phyloP scores from a whole-genome alignment of 179 eudicot species.

The Carnegiea gigantea region DNA sequence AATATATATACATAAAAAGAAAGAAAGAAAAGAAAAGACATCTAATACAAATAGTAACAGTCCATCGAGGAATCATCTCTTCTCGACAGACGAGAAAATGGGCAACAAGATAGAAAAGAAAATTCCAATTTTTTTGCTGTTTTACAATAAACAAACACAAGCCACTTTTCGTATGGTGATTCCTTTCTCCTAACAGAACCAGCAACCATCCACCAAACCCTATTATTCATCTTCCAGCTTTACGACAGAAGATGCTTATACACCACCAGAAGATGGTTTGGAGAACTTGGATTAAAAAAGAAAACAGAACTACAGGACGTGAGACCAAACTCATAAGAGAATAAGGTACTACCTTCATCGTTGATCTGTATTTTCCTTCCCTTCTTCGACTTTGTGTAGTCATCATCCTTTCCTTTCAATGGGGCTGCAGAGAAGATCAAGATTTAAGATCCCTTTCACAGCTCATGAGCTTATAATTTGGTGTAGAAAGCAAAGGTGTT shows the following conservation, averaged over 20 bases:
- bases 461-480: no score
- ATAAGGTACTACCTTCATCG: constrained; percentile 38
- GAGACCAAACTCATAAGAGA: neutral
- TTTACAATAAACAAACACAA: neutral
- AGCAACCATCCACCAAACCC: neutral
- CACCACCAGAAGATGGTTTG: neutral
- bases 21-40: neutral
- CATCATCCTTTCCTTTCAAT: constrained; percentile 52
- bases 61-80: neutral
- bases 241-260: neutral
- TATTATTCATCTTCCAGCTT: neutral
- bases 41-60: neutral
- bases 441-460: neutral
- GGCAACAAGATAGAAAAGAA: neutral
- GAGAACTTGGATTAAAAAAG: neutral
- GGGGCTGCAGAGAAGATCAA: constrained; percentile 23
- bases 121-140: neutral
- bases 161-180: neutral
- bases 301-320: neutral
- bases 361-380: constrained; percentile 62
- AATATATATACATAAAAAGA: neutral
- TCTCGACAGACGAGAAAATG: neutral
- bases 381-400: constrained; percentile 42
- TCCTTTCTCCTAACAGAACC: neutral
- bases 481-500: neutral